These are phyloP conservation scores for Torulaspora gathmanii DNA, from an alignment of 805 yeast genomes.

Conservation along the genomic window DNA sequence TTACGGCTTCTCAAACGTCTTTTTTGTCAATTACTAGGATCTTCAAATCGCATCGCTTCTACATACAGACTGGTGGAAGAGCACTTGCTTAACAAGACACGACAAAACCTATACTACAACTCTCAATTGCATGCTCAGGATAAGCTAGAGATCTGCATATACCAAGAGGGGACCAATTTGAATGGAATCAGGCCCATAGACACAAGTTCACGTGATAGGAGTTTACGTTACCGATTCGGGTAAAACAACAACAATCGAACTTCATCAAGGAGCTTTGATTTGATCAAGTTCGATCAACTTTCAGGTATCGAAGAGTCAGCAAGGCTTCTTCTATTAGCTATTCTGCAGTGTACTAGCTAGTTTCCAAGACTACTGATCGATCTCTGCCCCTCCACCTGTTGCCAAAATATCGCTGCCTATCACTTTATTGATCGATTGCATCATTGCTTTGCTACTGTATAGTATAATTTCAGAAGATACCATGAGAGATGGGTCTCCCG, in stretches of 20 bases:
- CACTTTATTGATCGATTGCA: conserved; percentile 6
- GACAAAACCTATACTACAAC: neutral
- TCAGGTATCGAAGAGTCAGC: neutral
- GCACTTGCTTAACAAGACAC: neutral
- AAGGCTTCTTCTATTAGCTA: neutral
- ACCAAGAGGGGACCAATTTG: neutral
- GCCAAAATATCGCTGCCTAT: conserved; percentile 8
- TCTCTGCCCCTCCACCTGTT: neutral
- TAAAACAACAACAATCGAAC: conserved; percentile 11
- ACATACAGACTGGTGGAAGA: neutral
- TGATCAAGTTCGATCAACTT: neutral
- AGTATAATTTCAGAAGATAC: conserved; percentile 3
- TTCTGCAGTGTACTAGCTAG: neutral
- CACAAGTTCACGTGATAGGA: conserved; percentile 7
- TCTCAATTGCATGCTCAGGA: neutral
- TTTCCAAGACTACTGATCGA: neutral
- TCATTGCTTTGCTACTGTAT: conserved; percentile 8
- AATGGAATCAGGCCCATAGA: neutral
- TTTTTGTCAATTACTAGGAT: neutral
- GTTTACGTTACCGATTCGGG: conserved; percentile 8
- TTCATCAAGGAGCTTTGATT: conserved; percentile 1
- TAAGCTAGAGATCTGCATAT: neutral
- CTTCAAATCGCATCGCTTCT: conserved; percentile 5
- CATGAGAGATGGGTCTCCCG: neutral
- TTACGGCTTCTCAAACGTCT: neutral